Base-by-base conservation (phyloP, 805 yeast genomes). In the Kodamaea laetipori region DNA sequence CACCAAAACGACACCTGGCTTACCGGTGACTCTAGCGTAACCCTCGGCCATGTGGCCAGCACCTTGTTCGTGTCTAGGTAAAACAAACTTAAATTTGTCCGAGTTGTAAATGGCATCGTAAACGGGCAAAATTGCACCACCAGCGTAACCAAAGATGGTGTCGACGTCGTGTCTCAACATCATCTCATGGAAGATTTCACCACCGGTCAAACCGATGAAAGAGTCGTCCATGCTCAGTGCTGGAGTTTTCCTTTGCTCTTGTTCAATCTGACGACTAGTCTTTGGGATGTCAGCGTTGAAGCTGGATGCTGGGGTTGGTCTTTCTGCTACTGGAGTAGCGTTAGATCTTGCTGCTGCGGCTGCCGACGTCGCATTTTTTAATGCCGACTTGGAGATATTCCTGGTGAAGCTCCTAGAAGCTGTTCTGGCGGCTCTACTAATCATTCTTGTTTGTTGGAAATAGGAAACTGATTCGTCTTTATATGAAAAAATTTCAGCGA, bases 31-130 rank as follows among this genome's bases (percentile, higher is more conserved):
- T 54, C 95, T 78, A 44, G 99, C 97, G 56, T 94, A 94, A 47
- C 99, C 99, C 71, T 94, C 97, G 44, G 99, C 99, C 98, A 94
- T 94, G 69, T 94, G 99, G 41, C 99, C 99, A 12, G 98, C 99
- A 64, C 99, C 99, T 71, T 94, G 99, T 69, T 94, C 99, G 66
- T 94, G 98, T 58, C 95, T 80, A 38, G 99, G 99, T 51, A 94
- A 73, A 44, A 94, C 87, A 62, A 94, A 94, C 55, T 84, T 81
- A 76, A 94, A 92, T 59, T 86, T 80, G 45, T 84, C 82, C 15
- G 96, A 86, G 72, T 92, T 86, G 75, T 85, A 87, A 55, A 94
- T 94, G 54, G 98, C 98, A 64, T 94, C 99, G 62, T 86, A 94
- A 18, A 94, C 99, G 10, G 99, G 98, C 58, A 94, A 77, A 59